Evolutionary conservation across 306 rosid species (phyloP), one percentile per base, ranked within the genome.

Genomic region (Lithocarpus polystachyus): DNA sequence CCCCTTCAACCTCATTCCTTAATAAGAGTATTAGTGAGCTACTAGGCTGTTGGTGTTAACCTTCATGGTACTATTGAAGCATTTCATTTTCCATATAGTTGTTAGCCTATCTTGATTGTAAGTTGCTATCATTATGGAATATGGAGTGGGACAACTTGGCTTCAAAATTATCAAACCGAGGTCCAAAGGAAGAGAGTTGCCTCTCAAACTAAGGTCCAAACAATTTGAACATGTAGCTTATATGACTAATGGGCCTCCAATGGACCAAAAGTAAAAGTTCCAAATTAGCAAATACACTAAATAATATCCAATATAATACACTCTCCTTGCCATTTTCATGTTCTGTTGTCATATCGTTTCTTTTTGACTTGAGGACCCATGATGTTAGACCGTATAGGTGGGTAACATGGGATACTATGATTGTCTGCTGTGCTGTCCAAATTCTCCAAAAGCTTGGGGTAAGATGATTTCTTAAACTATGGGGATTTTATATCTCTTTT

Each of bases 361-460:
- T 12, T 37, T 19, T 68, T 68, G 5, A 24, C 19, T 7, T 64
- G 71, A 64, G 71, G 71, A 17, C 45, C 70, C 72, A 17, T 62
- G 72, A 68, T 68, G 72, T 68, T 68, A 19, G 52, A 33, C 72
- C 71, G 7, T 29, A 6, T 29, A 17, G 31, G 13, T 18, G 15
- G 24, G 52, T 68, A 68, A 68, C 72, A 33, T 68, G 72, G 52
- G 52, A 6, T 19, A 35, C 28, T 37, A 35, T 68, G 72, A 68
- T 68, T 68, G 72, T 48, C 43, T 18, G 52, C 69, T 35, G 72
- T 35, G 52, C 72, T 35, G 72, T 68, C 72, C 72, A 68, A 68
- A 64, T 37, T 37, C 53, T 12, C 53, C 53, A 12, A 48, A 48
- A 68, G 72, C 72, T 19, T 68, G 26, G 23, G 45, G 23, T 67